Evolutionary conservation across 768 basidiomycete genomes (phyloP), one percentile per base, ranked within the genome.

Genomic region (Tulasnella sp.): DNA sequence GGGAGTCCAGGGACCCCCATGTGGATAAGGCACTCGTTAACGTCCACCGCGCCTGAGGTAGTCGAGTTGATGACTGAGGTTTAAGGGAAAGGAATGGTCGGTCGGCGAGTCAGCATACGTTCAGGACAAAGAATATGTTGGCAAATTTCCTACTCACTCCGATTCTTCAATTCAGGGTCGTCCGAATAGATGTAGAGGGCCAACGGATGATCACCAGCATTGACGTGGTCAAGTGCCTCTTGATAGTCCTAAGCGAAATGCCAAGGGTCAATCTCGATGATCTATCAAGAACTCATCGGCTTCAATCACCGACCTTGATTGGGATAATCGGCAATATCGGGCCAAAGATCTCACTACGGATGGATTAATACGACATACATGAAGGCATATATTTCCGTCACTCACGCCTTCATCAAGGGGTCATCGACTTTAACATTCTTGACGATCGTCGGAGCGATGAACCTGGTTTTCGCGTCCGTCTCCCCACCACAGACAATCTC

Each of bases 171-270:
- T 19, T 70, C 70, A 1, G 74, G 60, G 63, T 84, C 78, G 61
- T 78, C 72, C 1, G 85, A 77, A 71, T 93, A 93, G 34, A 88
- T 80, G 65, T 92, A 91, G 8, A 92, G 70, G 1, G 82, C 78
- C 17, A 93, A 77, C 3, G 91, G 87, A 60, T 85, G 78, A 41
- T 85, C 84, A 34, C 85, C 86, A 15, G 58, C 62, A 59, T 50
- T 84, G 55, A 91, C 77, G 58, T 81, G 82, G 10, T 78, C 76
- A 60, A 91, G 82, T 2, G 83, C 89, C 41, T 80, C 83, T 32
- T 89, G 86, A 5, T 87, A 55, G 56, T 77, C 48, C 58, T 59
- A 19, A 55, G 21, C 32, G 15, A 29, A 42, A 43, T n/a, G 24
- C 15, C 11, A 21, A 8, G 21, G 42, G 9, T 56, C 17, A 56